Base-by-base conservation (phyloP, 2,329 filamentous ascomycete species). In the Byssoonygena ceratinophila region DNA sequence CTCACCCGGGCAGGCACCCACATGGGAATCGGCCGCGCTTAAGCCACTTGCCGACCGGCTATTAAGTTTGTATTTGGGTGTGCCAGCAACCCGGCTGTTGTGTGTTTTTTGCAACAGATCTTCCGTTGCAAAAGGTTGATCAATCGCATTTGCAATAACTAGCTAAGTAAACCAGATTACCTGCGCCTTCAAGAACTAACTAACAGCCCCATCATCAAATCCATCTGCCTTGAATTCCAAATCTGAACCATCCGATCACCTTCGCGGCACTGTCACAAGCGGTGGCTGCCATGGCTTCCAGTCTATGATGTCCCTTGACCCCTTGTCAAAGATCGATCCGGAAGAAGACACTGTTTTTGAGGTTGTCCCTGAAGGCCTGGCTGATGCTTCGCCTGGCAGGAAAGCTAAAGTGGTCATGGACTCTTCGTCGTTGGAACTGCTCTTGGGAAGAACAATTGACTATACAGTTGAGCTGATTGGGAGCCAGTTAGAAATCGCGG, bases 271-370 rank as follows among this genome's bases (percentile, higher is more conserved):
- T 56, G 90, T 98, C 54, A 89, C 94, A 64, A 88, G 85, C 53
- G 92, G 92, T 58, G 92, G 92, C 52, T 98, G 92, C 68, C 92
- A 98, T 70, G 92, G 92, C 46, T 98, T 98, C 68, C 92, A 98
- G 67, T 98, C 98, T 66, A 74, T 94, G 44, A 95, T 98, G 87
- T 87, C 83, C 14, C 77, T 97, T 3, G 84, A 87, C 46, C 64
- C 72, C 16, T 67, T 67, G 9, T 71, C 71, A 14, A 76, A 80
- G 50, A 70, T 84, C 14, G 75, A 79, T 47, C 65, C 78, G 23
- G 83, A 89, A 55, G 92, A 97, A 61, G 92, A 98, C 65, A 92
- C 85, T 0, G 76, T 97, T 22, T 95, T 97, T 61, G 81, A 87
- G 57, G 87, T 83, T 45, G 72, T 82, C 12, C 43, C 57, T 5